Percentiles rank a stretch among this genome's conserved stretches.
Conservation (phyloP, 2,329 filamentous ascomycete species). For the Simplicillium aogashimaense region DNA sequence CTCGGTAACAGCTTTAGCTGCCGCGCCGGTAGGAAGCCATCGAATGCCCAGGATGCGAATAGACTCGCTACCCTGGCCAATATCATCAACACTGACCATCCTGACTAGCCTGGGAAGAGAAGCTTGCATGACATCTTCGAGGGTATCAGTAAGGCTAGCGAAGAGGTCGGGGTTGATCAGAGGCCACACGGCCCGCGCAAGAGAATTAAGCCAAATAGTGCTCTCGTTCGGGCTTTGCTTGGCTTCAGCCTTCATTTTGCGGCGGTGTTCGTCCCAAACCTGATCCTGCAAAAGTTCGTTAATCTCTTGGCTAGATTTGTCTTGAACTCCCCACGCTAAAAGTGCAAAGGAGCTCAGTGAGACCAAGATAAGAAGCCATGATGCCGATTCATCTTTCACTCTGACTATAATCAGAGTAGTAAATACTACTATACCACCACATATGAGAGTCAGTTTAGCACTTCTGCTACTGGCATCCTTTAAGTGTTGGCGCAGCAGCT, state of each 20-base stretch:
- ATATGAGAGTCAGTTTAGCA: too few relatives aligned
- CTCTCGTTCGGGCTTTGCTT: conserved; percentile 45
- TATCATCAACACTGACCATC: conserved; percentile 67
- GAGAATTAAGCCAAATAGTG: conserved; percentile 63
- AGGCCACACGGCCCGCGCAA: conserved; percentile 61
- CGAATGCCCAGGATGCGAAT: conserved; percentile 60
- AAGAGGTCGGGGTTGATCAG: conserved; percentile 70
- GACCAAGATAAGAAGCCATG: conserved; percentile 4
- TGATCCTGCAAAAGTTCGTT: conserved; percentile 57
- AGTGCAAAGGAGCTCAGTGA: conserved; percentile 1
- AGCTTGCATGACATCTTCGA: conserved; percentile 75
- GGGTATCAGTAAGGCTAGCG: conserved; percentile 54
- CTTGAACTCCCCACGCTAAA: conserved; percentile 33
- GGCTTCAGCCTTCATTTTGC: conserved; percentile 34
- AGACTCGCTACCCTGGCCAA: conserved; percentile 65
- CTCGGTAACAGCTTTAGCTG: conserved; percentile 23
- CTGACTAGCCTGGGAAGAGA: conserved; percentile 58
- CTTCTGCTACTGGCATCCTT: too few relatives aligned
- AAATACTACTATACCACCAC: too few relatives aligned
- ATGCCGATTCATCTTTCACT: background rate
- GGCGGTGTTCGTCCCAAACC: conserved; percentile 55
- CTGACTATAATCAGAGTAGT: too few relatives aligned
- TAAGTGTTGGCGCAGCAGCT: too few relatives aligned
- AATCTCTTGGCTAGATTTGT: conserved; percentile 53
- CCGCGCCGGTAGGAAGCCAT: conserved; percentile 64